These are phyloP conservation scores for Elongisporangium senticosum DNA, from an alignment of 352 stramenopile species.

Conservation along the genomic window DNA sequence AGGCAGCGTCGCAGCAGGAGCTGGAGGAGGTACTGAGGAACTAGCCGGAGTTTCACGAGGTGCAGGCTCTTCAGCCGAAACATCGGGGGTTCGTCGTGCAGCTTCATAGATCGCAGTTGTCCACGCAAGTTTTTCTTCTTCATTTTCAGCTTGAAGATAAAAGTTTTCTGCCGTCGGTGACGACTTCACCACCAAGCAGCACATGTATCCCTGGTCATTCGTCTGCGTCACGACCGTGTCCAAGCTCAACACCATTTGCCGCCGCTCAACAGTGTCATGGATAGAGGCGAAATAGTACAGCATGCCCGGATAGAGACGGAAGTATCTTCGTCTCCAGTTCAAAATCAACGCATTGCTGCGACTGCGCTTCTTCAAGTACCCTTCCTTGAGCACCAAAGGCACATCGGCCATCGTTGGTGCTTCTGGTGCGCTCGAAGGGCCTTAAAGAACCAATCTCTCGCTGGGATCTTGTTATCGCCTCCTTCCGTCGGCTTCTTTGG, in stretches of 20 bases:
- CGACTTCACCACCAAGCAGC: constrained; percentile 53
- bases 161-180: constrained; percentile 33
- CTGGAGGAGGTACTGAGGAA: constrained; percentile 7
- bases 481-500: constrained; percentile 1
- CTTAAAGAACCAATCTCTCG: constrained; percentile 1
- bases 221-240: constrained; percentile 49
- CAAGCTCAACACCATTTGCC: constrained; percentile 38
- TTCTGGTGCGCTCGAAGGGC: constrained; percentile 2
- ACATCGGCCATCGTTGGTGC: constrained; percentile 12
- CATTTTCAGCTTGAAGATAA: constrained; percentile 59
- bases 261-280: constrained; percentile 26
- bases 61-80: constrained; percentile 5
- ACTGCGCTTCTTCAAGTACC: constrained; percentile 66
- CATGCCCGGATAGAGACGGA: constrained; percentile 54
- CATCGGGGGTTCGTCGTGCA: constrained; percentile 32
- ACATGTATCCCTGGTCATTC: constrained; percentile 59
- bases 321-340: constrained; percentile 64
- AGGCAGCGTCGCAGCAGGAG: constrained; percentile 5
- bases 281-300: constrained; percentile 50
- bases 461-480: background rate
- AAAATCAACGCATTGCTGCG: constrained; percentile 23
- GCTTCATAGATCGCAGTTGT: constrained; percentile 50
- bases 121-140: constrained; percentile 63
- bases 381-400: constrained; percentile 56
- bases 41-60: constrained; percentile 5